A percentile compares a stretch with the other conserved stretches of the same genome.
Evolutionary conservation across 1,139 yeast species (phyloP).

Genomic region (Kurtzmaniella quercitrusa): DNA sequence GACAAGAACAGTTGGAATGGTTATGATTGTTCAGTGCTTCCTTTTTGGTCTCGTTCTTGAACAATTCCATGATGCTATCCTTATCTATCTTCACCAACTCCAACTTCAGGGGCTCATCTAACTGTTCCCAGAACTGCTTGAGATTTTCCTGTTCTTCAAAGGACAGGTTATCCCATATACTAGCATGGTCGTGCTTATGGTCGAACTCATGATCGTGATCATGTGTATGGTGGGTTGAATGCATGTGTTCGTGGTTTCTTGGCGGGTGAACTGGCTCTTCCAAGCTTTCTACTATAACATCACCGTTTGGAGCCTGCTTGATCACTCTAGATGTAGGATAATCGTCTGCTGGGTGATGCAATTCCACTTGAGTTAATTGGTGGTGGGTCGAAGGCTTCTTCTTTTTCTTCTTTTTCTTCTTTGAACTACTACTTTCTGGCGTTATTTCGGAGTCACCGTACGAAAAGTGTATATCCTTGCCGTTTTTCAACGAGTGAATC

Average conservation of each 20-base stretch:
- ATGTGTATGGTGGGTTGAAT: conserved; percentile 6
- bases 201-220: conserved; percentile 3
- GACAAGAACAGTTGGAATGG: conserved; percentile 55
- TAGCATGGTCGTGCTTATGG: conserved; percentile 13
- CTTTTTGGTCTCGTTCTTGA: conserved; percentile 36
- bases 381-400: conserved; percentile 15
- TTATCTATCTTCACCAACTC: conserved; percentile 66
- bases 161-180: conserved; percentile 57
- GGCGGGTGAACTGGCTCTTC: conserved; percentile 18
- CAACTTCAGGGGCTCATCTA: conserved; percentile 58
- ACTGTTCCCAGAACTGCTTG: conserved; percentile 66
- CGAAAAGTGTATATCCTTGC: conserved; percentile 61
- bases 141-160: conserved; percentile 59
- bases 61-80: conserved; percentile 61
- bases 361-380: conserved; percentile 32
- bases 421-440: conserved; percentile 15
- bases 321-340: conserved; percentile 73
- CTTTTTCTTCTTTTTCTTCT: conserved; percentile 33
- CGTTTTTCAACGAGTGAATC: conserved; percentile 27
- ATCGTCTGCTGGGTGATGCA: conserved; percentile 56
- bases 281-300: conserved; percentile 60
- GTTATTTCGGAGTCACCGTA: conserved; percentile 21
- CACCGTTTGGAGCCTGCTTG: conserved; percentile 71
- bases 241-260: conserved; percentile 4
- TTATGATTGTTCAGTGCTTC: conserved; percentile 6